phyloP scores from a whole-genome alignment of 2,329 filamentous ascomycete genomes.

The Didymella exigua region DNA sequence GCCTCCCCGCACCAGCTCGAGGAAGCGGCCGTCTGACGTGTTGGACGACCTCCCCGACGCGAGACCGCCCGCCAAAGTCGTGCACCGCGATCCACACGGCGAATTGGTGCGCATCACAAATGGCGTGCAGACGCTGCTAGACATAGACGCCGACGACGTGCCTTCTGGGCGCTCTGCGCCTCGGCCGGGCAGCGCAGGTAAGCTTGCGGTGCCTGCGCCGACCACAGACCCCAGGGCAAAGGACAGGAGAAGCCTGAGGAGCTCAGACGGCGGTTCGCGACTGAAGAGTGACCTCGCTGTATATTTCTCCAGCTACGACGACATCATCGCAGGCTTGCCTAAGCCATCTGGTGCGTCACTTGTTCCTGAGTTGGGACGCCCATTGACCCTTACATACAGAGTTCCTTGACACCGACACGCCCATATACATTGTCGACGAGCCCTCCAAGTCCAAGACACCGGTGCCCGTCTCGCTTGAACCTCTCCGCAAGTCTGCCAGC shows the following conservation, averaged over 20 bases:
- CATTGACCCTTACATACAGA: constrained; percentile 58
- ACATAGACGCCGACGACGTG: constrained; percentile 41
- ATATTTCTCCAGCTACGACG: constrained; percentile 94
- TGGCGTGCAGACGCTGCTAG: constrained; percentile 47
- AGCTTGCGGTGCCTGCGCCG: constrained; percentile 35
- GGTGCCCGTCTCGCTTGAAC: constrained; percentile 23
- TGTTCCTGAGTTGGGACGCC: constrained; percentile 9
- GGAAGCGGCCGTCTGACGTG: constrained; percentile 40
- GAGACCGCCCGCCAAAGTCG: constrained; percentile 51
- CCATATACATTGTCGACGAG: constrained; percentile 72
- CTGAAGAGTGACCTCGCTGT: constrained; percentile 89
- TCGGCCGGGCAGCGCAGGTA: constrained; percentile 32
- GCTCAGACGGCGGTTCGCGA: constrained; percentile 78
- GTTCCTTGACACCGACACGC: constrained; percentile 72
- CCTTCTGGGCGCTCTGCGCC: constrained; percentile 42
- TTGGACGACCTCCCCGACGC: constrained; percentile 33
- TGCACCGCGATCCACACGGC: constrained; percentile 50
- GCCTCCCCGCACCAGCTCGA: constrained; percentile 31
- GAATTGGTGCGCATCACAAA: constrained; percentile 51
- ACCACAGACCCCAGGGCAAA: constrained; percentile 37
- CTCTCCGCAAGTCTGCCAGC: constrained; percentile 30
- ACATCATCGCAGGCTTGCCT: constrained; percentile 84
- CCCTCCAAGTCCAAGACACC: constrained; percentile 42
- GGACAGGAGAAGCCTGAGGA: constrained; percentile 79
- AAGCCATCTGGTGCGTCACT: constrained; percentile 71